Evolutionary conservation across 2,329 filamentous ascomycete genomes (phyloP).

Genomic region (Aureobasidium namibiae): DNA sequence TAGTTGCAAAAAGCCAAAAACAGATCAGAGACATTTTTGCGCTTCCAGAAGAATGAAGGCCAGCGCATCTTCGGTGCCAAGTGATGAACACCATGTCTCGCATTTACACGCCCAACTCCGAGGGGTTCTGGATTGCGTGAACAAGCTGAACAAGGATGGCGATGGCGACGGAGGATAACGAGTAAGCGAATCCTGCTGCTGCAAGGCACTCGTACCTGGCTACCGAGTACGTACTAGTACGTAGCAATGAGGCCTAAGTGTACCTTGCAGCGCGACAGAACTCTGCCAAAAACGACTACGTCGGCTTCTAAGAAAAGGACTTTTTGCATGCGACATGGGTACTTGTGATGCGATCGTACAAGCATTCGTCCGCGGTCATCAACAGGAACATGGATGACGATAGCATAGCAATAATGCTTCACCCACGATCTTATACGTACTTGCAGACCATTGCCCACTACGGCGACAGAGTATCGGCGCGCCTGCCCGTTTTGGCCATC

Average conservation of each 20-base stretch:
- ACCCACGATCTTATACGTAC: neutral
- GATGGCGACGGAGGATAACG: neutral
- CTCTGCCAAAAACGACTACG: neutral
- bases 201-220: neutral
- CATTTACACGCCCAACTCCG: neutral
- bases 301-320: neutral
- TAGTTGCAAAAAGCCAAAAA: neutral
- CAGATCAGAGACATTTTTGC: conserved; percentile 3
- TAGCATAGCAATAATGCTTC: neutral
- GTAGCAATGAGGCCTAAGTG: neutral
- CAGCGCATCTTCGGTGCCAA: conserved; percentile 8
- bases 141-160: neutral
- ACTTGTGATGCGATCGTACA: neutral
- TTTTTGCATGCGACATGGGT: neutral
- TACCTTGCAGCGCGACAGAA: conserved; percentile 12
- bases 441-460: neutral
- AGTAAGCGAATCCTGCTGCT: neutral
- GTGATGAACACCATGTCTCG: neutral
- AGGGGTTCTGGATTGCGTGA: neutral
- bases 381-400: neutral
- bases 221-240: conserved; percentile 1
- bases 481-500: neutral
- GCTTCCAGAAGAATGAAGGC: neutral
- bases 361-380: neutral
- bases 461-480: neutral